phyloP scores from a whole-genome alignment of 371 early-diverging fungal genomes.

The Saksenaea oblongispora region DNA sequence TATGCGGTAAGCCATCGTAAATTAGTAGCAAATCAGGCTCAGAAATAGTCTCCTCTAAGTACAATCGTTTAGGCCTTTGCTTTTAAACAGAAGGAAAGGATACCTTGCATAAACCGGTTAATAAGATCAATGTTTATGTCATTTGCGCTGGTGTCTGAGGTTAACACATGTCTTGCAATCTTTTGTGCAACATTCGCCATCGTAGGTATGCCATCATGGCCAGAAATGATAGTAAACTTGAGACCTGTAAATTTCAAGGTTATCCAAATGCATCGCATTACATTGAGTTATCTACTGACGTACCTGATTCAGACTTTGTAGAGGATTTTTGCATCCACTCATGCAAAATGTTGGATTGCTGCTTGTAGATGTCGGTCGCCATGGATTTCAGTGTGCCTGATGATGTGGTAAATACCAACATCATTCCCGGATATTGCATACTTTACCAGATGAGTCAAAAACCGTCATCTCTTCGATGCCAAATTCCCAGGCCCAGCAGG shows the following conservation, averaged over 20 bases:
- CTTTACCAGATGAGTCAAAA: conserved; percentile 43
- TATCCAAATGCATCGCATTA: too few species aligned
- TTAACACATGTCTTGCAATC: conserved; percentile 18
- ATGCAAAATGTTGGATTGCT: conserved; percentile 33
- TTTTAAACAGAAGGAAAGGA: background rate
- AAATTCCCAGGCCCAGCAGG: conserved; percentile 50
- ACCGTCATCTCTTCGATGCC: conserved; percentile 45
- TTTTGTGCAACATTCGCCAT: conserved; percentile 29
- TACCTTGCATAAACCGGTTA: conserved; percentile 40
- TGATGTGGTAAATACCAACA: background rate
- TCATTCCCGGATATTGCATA: background rate
- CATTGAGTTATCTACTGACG: background rate
- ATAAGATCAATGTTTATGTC: conserved; percentile 34
- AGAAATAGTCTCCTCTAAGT: conserved; percentile 30
- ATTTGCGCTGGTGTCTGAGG: conserved; percentile 8
- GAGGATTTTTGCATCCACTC: conserved; percentile 26
- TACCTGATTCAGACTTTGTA: conserved; percentile 6
- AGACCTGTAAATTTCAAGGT: conserved; percentile 15
- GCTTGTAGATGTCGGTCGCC: conserved; percentile 33
- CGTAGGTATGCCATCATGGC: conserved; percentile 29
- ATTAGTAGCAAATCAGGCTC: conserved; percentile 65
- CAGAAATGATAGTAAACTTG: conserved; percentile 37
- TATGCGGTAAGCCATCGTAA: conserved; percentile 59
- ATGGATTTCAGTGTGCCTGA: conserved; percentile 30
- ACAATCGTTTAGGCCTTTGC: background rate